phyloP scores from a whole-genome alignment of 257 asterid genomes.

The Lycium barbarum region DNA sequence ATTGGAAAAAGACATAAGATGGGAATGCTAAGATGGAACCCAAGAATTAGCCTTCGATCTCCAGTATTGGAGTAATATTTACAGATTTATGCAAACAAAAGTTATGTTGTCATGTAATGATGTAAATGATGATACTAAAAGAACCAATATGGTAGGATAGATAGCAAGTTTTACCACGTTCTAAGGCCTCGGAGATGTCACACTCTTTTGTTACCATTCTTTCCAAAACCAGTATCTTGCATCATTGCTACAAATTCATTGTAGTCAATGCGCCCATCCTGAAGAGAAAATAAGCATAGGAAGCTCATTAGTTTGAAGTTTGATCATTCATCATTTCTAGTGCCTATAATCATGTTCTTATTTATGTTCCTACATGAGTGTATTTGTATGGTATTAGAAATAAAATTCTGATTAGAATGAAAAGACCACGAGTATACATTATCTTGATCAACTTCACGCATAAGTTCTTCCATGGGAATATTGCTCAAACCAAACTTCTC shows the following conservation, averaged over 20 bases:
- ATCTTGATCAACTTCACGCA: slow-evolving; percentile 55
- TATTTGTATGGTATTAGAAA: background rate
- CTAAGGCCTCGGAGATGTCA: slow-evolving; percentile 5
- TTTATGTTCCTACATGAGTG: background rate
- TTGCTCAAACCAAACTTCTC: slow-evolving; percentile 49
- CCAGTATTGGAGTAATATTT: slow-evolving; percentile 30
- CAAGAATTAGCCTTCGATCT: slow-evolving; percentile 25
- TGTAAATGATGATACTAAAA: background rate
- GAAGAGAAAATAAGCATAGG: slow-evolving; percentile 9
- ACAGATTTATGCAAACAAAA: slow-evolving; percentile 20
- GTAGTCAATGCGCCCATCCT: slow-evolving; percentile 42
- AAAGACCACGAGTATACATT: slow-evolving; percentile 35
- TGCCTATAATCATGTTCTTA: background rate
- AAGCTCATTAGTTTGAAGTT: slow-evolving; percentile 2
- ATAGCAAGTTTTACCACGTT: slow-evolving; percentile 20
- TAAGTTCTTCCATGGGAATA: slow-evolving; percentile 50
- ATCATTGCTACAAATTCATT: slow-evolving; percentile 40
- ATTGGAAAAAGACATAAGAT: background rate
- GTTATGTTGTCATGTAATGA: background rate
- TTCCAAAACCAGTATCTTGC: slow-evolving; percentile 37
- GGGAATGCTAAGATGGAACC: background rate
- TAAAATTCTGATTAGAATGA: background rate
- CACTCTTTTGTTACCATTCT: slow-evolving; percentile 26
- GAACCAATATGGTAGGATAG: background rate
- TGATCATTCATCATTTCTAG: background rate